A percentile compares a stretch with the other conserved stretches of the same genome.
phyloP scores from a whole-genome alignment of 306 rosid genomes.

The Quillaja saponaria region DNA sequence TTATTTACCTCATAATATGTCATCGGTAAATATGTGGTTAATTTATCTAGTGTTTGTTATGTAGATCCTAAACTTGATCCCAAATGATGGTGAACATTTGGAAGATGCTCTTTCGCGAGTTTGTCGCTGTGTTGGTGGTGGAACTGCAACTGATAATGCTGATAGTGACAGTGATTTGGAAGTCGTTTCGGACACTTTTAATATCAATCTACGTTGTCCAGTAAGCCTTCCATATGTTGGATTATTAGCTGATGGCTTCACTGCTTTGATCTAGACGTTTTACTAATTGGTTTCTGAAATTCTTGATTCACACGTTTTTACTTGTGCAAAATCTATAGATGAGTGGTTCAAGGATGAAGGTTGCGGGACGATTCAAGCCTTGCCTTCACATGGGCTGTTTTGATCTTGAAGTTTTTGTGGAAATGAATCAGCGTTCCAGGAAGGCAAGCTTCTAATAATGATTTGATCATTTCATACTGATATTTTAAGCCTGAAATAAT shows the following conservation, averaged over 20 bases:
- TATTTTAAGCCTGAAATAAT: constrained; percentile 24
- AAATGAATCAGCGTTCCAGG: constrained; percentile 92
- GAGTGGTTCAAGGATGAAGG: constrained; percentile 99
- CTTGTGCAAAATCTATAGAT: constrained; percentile 52
- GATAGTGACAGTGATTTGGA: constrained; percentile 96
- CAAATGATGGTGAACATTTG: constrained; percentile 79
- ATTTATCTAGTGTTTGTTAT: constrained; percentile 10
- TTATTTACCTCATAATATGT: too few species aligned
- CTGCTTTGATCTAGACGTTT: not conserved
- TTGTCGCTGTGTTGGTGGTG: constrained; percentile 77
- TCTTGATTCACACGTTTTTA: constrained; percentile 3
- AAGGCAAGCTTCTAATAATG: constrained; percentile 58
- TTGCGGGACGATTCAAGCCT: constrained; percentile 97
- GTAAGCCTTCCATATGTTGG: constrained; percentile 57
- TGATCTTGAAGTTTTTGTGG: constrained; percentile 97
- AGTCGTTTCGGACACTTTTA: constrained; percentile 86
- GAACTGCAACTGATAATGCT: constrained; percentile 69
- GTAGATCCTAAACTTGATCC: constrained; percentile 74
- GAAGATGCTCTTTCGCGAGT: constrained; percentile 96
- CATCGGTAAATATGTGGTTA: not conserved
- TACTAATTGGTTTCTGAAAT: constrained; percentile 25
- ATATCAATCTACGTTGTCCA: constrained; percentile 89
- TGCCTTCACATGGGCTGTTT: constrained; percentile 95
- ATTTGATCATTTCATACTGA: not conserved
- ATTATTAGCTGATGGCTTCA: constrained; percentile 1